Conservation (phyloP, 306 rosid genomes). For the Myrica gale region DNA sequence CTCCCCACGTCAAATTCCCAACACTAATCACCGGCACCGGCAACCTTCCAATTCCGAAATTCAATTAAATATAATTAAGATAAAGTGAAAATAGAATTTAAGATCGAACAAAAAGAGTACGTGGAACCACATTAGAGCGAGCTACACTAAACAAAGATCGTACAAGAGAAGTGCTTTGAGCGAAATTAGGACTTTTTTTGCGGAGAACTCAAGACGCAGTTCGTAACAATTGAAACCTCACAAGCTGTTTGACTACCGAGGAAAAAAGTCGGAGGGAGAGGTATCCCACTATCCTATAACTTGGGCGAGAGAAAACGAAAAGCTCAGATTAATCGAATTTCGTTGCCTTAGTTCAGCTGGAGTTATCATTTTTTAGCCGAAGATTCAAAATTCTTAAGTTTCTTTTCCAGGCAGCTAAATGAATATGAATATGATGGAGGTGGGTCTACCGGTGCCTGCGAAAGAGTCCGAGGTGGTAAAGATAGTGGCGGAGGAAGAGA, state of each 20-base stretch:
- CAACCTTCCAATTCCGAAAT: slow-evolving; percentile 38
- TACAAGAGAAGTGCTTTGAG: background rate
- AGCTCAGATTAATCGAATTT: background rate
- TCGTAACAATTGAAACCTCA: background rate
- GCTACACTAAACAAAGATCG: background rate
- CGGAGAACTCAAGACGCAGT: background rate
- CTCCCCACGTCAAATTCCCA: slow-evolving; percentile 97
- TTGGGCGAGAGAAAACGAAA: background rate
- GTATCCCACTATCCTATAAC: background rate
- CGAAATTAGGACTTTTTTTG: background rate
- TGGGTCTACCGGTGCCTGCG: slow-evolving; percentile 47
- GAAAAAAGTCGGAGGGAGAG: background rate
- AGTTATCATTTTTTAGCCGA: background rate
- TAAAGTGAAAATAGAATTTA: background rate
- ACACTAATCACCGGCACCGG: slow-evolving; percentile 75
- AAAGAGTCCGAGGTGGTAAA: slow-evolving; percentile 50
- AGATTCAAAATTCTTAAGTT: background rate
- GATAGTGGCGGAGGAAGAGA: slow-evolving; percentile 58
- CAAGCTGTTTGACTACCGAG: background rate
- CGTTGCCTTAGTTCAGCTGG: background rate
- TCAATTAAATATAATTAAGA: slow-evolving; percentile 13
- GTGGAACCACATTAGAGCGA: background rate
- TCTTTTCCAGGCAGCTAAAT: slow-evolving; percentile 14
- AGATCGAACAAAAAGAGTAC: background rate
- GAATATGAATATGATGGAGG: background rate